Percentiles rank a stretch among this genome's conserved stretches.
phyloP scores from a whole-genome alignment of 2,329 filamentous ascomycete genomes.

The Magnaporthales sp. region DNA sequence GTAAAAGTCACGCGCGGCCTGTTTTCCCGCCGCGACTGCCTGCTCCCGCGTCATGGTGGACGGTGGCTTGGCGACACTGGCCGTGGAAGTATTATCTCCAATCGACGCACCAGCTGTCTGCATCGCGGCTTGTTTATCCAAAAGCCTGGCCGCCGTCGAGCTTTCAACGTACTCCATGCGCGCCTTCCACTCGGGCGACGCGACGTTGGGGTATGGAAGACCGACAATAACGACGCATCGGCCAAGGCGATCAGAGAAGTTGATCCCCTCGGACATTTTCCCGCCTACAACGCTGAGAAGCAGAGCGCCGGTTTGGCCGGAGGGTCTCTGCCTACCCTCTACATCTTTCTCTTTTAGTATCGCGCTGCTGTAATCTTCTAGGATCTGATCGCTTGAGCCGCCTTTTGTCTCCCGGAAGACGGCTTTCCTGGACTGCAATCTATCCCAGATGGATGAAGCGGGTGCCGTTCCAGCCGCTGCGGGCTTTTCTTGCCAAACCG shows the following conservation, averaged over 20 bases:
- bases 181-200: slow-evolving; percentile 86
- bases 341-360: slow-evolving; percentile 39
- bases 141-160: slow-evolving; percentile 33
- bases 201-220: slow-evolving; percentile 84
- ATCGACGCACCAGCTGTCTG: slow-evolving; percentile 15
- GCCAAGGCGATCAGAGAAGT: slow-evolving; percentile 87
- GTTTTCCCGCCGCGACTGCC: slow-evolving; percentile 33
- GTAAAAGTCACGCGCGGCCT: slow-evolving; percentile 69
- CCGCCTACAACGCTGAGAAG: slow-evolving; percentile 88
- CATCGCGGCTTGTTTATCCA: slow-evolving; percentile 8
- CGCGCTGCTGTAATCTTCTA: slow-evolving; percentile 63
- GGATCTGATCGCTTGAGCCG: slow-evolving; percentile 56
- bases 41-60: slow-evolving; percentile 15
- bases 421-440: slow-evolving; percentile 48
- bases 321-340: background rate
- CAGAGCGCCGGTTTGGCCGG: slow-evolving; percentile 53
- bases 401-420: slow-evolving; percentile 52
- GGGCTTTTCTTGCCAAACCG: slow-evolving; percentile 45
- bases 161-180: slow-evolving; percentile 80
- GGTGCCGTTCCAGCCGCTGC: slow-evolving; percentile 14
- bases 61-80: slow-evolving; percentile 1
- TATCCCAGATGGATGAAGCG: slow-evolving; percentile 41
- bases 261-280: slow-evolving; percentile 95
- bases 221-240: slow-evolving; percentile 88
- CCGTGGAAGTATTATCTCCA: background rate